A percentile compares a stretch with the other conserved stretches of the same genome.
Conservation (phyloP, 106 monocot species). For the Dendrobium catenatum region DNA sequence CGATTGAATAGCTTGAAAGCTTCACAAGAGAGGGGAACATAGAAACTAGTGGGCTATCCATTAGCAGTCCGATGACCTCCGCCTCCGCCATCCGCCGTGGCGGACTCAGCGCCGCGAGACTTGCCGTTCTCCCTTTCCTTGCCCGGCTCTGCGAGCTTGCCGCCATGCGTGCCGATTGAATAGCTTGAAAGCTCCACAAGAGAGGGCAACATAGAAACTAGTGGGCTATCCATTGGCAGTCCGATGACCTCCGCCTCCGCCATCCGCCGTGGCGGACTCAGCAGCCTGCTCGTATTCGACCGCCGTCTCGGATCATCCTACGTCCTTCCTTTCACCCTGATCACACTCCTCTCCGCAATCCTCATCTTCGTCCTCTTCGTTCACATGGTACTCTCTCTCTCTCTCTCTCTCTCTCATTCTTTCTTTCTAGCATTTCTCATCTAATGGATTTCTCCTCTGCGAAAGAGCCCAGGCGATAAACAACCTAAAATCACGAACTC, state of each 20-base stretch:
- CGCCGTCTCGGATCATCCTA: neutral
- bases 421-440: neutral
- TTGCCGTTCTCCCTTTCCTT: too few species aligned
- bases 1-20: neutral
- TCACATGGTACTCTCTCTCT: constrained; percentile 11
- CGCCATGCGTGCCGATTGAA: neutral
- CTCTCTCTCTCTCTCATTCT: neutral
- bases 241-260: neutral
- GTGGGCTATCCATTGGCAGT: neutral
- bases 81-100: neutral
- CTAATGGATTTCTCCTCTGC: neutral
- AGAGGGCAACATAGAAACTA: neutral
- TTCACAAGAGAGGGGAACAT: neutral
- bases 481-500: constrained; percentile 16
- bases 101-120: neutral
- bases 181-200: neutral
- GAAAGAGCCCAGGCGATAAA: constrained; percentile 18
- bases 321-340: constrained; percentile 12
- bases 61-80: neutral
- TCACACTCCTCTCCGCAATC: constrained; percentile 10
- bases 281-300: neutral
- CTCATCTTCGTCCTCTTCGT: constrained; percentile 18
- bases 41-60: neutral
- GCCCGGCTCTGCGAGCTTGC: neutral
- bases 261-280: neutral